Percentiles rank a stretch among this genome's conserved stretches.
Conservation (phyloP, 305 asterid genomes). For the Ajuga reptans region DNA sequence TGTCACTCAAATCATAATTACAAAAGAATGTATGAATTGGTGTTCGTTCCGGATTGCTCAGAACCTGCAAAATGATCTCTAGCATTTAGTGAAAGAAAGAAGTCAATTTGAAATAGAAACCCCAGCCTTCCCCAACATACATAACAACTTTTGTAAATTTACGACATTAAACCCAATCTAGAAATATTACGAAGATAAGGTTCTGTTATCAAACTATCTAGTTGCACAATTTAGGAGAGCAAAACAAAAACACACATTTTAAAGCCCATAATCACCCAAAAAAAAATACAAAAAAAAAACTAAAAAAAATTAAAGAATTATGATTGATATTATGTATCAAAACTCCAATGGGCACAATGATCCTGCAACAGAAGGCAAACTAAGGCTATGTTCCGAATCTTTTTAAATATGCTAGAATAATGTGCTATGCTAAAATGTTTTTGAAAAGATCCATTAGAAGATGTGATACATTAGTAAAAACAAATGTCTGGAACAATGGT, state of each 20-base stretch:
- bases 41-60: constrained; percentile 91
- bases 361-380: not conserved
- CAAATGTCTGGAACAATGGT: not conserved
- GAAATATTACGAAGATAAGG: not conserved
- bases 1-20: constrained; percentile 84
- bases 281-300: too few species aligned
- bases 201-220: not conserved
- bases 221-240: too few species aligned
- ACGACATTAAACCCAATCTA: not conserved
- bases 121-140: not conserved
- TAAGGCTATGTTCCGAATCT: not conserved
- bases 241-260: not conserved
- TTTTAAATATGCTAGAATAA: not conserved
- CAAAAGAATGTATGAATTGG: constrained; percentile 87
- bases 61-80: constrained; percentile 45
- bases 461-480: not conserved
- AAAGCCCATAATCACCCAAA: not conserved
- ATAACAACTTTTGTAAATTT: not conserved
- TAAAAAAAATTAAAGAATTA: too few species aligned
- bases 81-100: not conserved
- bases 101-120: not conserved
- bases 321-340: too few species aligned
- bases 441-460: not conserved
- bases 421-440: too few species aligned
- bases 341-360: not conserved